A percentile compares a stretch with the other conserved stretches of the same genome.
Evolutionary conservation across 2,329 filamentous ascomycete species (phyloP).

Genomic region (Byssoonygena ceratinophila): DNA sequence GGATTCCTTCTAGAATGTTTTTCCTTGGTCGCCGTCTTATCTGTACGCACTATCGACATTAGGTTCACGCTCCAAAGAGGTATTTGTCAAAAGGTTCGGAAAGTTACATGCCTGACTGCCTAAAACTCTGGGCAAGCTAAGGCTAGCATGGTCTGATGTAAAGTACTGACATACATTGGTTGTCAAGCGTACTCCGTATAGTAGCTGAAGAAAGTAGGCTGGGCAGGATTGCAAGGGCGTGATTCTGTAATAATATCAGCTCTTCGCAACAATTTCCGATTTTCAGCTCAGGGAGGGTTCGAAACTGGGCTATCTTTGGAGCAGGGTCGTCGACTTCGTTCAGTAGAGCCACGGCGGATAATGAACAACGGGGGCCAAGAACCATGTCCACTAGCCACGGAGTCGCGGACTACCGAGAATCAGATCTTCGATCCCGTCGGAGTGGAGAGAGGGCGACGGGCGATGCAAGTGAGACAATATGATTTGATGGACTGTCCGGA

Average conservation of each 20-base stretch:
- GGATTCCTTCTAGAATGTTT: slow-evolving; percentile 5
- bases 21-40: not conserved
- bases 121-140: not conserved
- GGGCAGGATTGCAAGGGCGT: too few relatives aligned
- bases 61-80: not conserved
- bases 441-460: not conserved
- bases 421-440: not conserved
- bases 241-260: too few relatives aligned
- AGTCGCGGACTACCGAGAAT: not conserved
- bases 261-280: too few relatives aligned
- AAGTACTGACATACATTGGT: not conserved
- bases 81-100: not conserved
- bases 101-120: not conserved
- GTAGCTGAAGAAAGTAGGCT: not conserved
- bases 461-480: not conserved
- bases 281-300: too few relatives aligned
- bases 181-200: not conserved
- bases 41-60: not conserved
- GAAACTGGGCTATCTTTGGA: too few relatives aligned
- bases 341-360: too few relatives aligned
- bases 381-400: too few relatives aligned
- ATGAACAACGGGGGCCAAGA: too few relatives aligned
- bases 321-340: too few relatives aligned
- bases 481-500: not conserved
- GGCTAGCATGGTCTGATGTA: not conserved